phyloP scores from a whole-genome alignment of 345 rosid genomes.

The Syzygium grande region DNA sequence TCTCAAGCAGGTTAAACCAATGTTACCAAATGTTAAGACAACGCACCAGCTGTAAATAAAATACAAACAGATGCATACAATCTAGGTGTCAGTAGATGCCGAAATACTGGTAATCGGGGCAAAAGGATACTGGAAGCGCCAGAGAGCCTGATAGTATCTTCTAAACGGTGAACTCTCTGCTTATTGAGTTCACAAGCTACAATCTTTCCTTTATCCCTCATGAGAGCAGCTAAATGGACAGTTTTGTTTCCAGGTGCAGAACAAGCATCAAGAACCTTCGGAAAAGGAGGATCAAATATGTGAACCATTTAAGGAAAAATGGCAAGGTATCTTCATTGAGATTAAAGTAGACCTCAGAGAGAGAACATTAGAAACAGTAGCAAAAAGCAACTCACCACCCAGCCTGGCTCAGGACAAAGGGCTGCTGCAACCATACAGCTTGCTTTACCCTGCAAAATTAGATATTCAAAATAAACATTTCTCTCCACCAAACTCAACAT shows the following conservation, averaged over 20 bases:
- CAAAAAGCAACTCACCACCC: constrained; percentile 42
- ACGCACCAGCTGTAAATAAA: background rate
- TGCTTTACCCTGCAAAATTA: constrained; percentile 67
- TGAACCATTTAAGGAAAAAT: background rate
- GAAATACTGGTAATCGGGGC: background rate
- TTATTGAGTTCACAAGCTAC: constrained; percentile 75
- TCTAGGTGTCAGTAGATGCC: background rate
- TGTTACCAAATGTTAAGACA: background rate
- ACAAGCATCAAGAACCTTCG: constrained; percentile 95
- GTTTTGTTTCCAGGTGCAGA: constrained; percentile 99
- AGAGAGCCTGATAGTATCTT: constrained; percentile 66
- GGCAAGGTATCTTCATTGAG: background rate
- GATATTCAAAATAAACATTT: background rate
- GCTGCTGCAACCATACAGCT: constrained; percentile 91
- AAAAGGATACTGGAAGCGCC: constrained; percentile 83
- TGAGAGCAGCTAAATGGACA: constrained; percentile 87
- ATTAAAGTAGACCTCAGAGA: background rate
- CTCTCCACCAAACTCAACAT: background rate
- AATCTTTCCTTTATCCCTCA: constrained; percentile 72
- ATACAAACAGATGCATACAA: background rate
- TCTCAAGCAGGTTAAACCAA: background rate
- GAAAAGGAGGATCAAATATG: background rate
- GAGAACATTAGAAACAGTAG: background rate
- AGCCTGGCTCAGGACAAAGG: constrained; percentile 70
- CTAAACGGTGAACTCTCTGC: constrained; percentile 60